Percentiles rank a stretch among this genome's conserved stretches.
Evolutionary conservation across 2,329 filamentous ascomycete species (phyloP).

Genomic region (Sclerotinia subarctica): DNA sequence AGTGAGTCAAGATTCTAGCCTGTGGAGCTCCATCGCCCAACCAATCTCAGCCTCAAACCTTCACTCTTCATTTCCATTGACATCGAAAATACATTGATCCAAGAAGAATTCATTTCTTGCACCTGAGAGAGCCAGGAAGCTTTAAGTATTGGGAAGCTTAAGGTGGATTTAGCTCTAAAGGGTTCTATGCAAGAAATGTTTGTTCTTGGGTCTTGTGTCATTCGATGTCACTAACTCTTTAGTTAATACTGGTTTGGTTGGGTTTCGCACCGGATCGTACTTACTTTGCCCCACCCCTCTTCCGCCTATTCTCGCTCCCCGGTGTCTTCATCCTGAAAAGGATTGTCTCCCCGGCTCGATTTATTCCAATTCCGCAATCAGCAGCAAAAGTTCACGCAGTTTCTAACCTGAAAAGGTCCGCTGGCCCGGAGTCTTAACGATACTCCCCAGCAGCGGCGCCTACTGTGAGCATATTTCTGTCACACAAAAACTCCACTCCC

Average conservation of each 20-base stretch:
- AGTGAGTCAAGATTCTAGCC: neutral
- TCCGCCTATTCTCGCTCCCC: no score
- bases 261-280: neutral
- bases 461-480: neutral
- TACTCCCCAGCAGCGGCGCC: neutral
- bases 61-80: neutral
- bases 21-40: neutral
- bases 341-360: neutral
- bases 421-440: neutral
- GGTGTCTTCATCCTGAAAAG: neutral
- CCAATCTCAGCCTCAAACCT: neutral
- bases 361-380: neutral
- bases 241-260: neutral
- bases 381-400: neutral
- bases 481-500: neutral
- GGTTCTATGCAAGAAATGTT: neutral
- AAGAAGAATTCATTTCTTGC: neutral
- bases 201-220: neutral
- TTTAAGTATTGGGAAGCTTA: constrained; percentile 1
- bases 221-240: neutral
- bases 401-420: neutral
- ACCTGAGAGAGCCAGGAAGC: constrained; percentile 5
- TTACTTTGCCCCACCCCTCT: neutral
- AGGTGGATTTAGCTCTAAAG: constrained; percentile 8
- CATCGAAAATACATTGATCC: neutral